These are phyloP conservation scores for Camelina sativa DNA, from an alignment of 345 rosid genomes.

Conservation along the genomic window DNA sequence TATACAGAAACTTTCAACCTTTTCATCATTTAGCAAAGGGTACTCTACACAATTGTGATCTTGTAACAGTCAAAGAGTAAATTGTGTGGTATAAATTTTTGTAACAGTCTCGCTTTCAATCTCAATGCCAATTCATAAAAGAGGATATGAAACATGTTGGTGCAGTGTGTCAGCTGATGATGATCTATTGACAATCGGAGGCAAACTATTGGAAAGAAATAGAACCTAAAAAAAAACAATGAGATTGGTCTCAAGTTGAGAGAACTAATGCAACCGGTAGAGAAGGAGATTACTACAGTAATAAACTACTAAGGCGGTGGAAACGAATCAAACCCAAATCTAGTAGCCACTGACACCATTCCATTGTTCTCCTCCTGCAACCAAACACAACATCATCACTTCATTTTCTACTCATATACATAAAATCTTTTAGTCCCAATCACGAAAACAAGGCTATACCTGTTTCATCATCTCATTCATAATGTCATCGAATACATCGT, in stretches of 20 bases:
- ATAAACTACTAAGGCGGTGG: constrained; percentile 32
- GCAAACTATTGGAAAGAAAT: constrained; percentile 3
- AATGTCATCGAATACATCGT: constrained; percentile 70
- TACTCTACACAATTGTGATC: background rate
- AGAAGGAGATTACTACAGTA: background rate
- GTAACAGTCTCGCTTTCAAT: background rate
- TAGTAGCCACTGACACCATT: constrained; percentile 39
- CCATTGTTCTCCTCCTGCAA: constrained; percentile 44
- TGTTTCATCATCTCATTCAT: constrained; percentile 67
- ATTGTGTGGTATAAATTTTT: too few species aligned
- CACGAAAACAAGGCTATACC: constrained; percentile 46
- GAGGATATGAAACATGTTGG: constrained; percentile 19
- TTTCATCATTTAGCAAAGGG: too few species aligned
- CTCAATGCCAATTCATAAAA: background rate
- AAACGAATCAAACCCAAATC: constrained; percentile 47
- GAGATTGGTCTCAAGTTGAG: background rate
- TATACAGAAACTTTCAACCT: background rate
- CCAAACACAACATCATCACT: constrained; percentile 16
- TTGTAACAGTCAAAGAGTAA: too few species aligned
- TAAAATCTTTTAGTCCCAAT: background rate
- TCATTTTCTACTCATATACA: constrained; percentile 9
- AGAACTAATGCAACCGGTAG: constrained; percentile 2
- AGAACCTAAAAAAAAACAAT: background rate
- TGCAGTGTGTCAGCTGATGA: constrained; percentile 22
- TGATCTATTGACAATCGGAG: constrained; percentile 34